Evolutionary conservation across 2,329 filamentous ascomycete species (phyloP), one percentile per base, ranked within the genome.

Genomic region (Pseudogymnoascus sp.): DNA sequence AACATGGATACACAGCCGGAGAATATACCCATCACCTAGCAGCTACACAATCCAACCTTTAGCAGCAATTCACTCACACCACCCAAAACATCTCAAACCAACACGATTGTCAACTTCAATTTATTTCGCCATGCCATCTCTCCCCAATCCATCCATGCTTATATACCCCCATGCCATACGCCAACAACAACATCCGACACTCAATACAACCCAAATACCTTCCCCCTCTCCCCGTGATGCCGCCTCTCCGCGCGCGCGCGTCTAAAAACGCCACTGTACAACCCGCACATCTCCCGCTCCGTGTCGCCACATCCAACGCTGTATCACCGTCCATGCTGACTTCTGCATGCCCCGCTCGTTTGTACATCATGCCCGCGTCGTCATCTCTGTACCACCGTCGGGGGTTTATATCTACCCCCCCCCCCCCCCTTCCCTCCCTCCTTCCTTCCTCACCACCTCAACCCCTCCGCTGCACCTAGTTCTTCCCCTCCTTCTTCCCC

Each of bases 401-500:
- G 3, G 1, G 1, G 17, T 21, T 13, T 10, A 44, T 13, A 44
- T 44, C 38, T 42, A 42, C 28, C 35, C 60, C 23, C 28, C 47
- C 38, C 64, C 31, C 17, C 31, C 2, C 1, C 28, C 38, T 11
- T 23, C 21, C 26, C 40, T 57, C 28, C n/a, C 57, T 63, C 42
- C 63, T 28, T 17, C 31, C 23, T 26, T 17, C 7, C 17, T 62
- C 59, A n/a, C 26, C 35, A 35, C n/a, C n/a, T n/a, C n/a, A n/a
- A n/a, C n/a, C n/a, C n/a, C n/a, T n/a, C n/a, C n/a, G n/a, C n/a
- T n/a, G n/a, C 35, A 50, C 36, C 44, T 17, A 65, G 21, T 64
- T 35, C 53, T 68, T 67, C 13, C 40, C 42, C 47, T 66, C 64
- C 61, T 67, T 67, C 21, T 42, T 42, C 28, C 64, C 40, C 17